Conservation (phyloP, 2,329 filamentous ascomycete genomes). For the Paraphoma chrysanthemicola region DNA sequence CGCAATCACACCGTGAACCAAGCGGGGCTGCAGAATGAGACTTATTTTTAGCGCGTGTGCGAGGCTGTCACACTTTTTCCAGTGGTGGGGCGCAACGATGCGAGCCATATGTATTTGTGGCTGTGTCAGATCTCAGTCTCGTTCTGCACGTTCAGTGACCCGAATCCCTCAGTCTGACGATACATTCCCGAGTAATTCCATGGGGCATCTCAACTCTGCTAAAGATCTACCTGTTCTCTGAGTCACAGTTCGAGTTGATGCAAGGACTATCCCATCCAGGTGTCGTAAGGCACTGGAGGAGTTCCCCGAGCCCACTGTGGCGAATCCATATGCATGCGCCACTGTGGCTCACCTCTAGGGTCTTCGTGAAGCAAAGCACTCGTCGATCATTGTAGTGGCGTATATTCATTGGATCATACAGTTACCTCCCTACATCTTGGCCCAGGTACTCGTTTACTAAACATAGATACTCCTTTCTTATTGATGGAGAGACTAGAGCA, state of each 20-base stretch:
- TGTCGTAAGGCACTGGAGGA: neutral
- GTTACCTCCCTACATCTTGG: neutral
- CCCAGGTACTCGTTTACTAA: conserved; percentile 3
- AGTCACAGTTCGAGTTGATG: neutral
- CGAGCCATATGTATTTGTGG: neutral
- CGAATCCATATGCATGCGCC: conserved; percentile 2
- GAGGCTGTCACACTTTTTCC: neutral
- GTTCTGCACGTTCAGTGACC: neutral
- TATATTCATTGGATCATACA: conserved; percentile 4
- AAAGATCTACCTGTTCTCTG: neutral
- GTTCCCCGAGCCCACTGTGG: neutral
- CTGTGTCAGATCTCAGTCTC: neutral
- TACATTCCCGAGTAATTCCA: neutral
- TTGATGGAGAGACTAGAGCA: conserved; percentile 2
- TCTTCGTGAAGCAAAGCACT: neutral
- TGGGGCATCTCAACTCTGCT: neutral
- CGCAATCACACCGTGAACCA: no score
- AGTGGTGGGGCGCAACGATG: neutral
- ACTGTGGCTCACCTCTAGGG: conserved; percentile 1
- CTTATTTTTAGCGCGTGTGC: neutral
- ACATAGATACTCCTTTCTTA: conserved; percentile 8
- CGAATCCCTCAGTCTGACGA: neutral
- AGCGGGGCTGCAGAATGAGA: neutral
- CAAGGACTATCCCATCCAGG: neutral
- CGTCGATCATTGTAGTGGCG: conserved; percentile 1